Base-by-base conservation (phyloP, 1,139 yeast species). In the Zygoascus sp. region DNA sequence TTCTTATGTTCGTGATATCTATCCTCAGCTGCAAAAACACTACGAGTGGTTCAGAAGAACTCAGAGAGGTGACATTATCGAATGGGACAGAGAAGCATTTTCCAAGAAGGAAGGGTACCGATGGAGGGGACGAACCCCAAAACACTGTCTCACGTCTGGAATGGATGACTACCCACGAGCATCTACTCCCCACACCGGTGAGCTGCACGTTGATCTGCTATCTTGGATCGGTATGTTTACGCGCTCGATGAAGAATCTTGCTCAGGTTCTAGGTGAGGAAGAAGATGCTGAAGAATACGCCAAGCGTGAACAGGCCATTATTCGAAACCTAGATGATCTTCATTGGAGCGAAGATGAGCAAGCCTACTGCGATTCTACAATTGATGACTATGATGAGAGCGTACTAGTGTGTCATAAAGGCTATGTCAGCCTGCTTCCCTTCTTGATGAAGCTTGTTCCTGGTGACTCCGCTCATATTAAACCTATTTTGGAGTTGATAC, bases 171-270 rank as follows among this genome's bases (percentile, higher is more conserved):
- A 90, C 61, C 99, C 99, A 28, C 77, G 99, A 53, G 84, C 89
- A 0, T 68, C 73, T 32, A 81, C 79, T 9, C 92, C 94, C 0
- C 96, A 88, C 63, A 74, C 83, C 35, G 95, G 95, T 0, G 99
- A 92, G 65, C 71, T 92, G 44, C 87, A 92, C 58, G 92, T 94
- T 22, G 99, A 92, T 62, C 72, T 92, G 49, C 69, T 90, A 45
- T 76, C 95, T 9, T 92, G 99, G 99, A 79, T 92, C 50, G 97
- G 96, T 8, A 81, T 86, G 16, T 88, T 92, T 95, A 79, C 96
- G 0, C 74, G 81, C 53, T 79, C 96, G 0, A 81, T 94, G 80
- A 79, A 78, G 54, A 73, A 78, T 48, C 79, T 92, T 53, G 94
- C 97, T 0, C 71, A 69, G 38, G 66, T 82, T n/a, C 67, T 89